Conservation (phyloP, 768 basidiomycete species). For the Pleurotus platypus region DNA sequence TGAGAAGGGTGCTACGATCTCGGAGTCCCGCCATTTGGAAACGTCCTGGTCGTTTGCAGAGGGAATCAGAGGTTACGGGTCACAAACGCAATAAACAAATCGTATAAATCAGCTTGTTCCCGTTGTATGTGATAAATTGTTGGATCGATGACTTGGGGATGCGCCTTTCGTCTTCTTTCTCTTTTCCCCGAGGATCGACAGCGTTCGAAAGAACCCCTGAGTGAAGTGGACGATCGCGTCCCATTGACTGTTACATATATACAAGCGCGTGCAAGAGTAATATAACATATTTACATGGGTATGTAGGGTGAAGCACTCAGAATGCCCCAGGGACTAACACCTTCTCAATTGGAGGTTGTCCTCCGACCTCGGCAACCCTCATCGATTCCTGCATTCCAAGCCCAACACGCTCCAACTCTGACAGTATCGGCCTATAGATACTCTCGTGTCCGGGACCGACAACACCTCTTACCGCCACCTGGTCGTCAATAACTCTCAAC, state of each 20-base stretch:
- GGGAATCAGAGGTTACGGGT: slow-evolving; percentile 85
- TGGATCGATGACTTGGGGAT: too few species aligned
- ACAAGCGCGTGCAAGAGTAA: too few species aligned
- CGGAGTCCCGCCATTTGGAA: slow-evolving; percentile 69
- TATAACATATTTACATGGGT: too few species aligned
- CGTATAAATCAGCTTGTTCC: neutral
- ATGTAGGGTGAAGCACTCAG: neutral
- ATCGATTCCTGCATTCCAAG: slow-evolving; percentile 43
- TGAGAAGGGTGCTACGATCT: slow-evolving; percentile 69
- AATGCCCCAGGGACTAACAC: neutral
- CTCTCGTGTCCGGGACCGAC: slow-evolving; percentile 58
- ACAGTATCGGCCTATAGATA: slow-evolving; percentile 62
- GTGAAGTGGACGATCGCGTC: too few species aligned
- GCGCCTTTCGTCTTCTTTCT: too few species aligned
- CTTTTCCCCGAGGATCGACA: too few species aligned
- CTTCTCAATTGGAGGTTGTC: slow-evolving; percentile 4
- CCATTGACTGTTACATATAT: too few species aligned
- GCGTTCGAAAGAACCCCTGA: too few species aligned
- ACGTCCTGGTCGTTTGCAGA: slow-evolving; percentile 94
- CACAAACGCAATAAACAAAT: slow-evolving; percentile 72
- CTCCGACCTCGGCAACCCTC: slow-evolving; percentile 10
- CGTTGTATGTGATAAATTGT: too few species aligned
- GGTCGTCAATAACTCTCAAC: slow-evolving; percentile 63
- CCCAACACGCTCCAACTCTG: slow-evolving; percentile 52
- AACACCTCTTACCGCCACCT: slow-evolving; percentile 53